phyloP scores from a whole-genome alignment of 495 filamentous ascomycete genomes.

The Aspergillus kassunensis region DNA sequence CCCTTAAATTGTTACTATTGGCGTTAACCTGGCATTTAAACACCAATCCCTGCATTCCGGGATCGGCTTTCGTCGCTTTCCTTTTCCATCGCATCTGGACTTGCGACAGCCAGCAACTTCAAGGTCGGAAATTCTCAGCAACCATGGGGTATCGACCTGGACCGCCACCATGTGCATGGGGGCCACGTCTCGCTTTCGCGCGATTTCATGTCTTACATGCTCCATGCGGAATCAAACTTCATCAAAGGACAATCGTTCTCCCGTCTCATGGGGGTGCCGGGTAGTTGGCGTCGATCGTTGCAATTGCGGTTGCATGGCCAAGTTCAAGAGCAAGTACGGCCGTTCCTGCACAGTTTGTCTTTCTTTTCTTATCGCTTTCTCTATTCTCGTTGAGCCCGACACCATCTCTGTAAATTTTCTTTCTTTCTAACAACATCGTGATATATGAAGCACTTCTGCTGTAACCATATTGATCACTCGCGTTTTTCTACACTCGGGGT shows the following conservation, averaged over 20 bases:
- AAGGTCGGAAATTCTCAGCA: conserved; percentile 44
- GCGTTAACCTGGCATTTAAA: conserved; percentile 9
- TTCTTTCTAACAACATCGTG: background rate
- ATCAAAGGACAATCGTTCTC: too few relatives aligned
- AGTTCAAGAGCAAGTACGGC: background rate
- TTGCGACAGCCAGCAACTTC: conserved; percentile 47
- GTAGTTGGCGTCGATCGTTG: too few relatives aligned
- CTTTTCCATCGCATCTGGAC: background rate
- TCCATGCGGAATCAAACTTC: too few relatives aligned
- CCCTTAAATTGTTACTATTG: background rate
- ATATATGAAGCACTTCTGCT: background rate
- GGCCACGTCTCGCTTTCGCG: too few relatives aligned
- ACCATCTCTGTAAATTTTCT: background rate
- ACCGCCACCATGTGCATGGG: conserved; percentile 78
- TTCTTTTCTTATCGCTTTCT: background rate
- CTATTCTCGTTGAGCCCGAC: background rate
- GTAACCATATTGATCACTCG: background rate
- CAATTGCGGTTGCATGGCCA: background rate
- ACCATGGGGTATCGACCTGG: conserved; percentile 64
- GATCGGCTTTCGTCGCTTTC: background rate
- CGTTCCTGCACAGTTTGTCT: background rate
- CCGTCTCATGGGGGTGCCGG: too few relatives aligned
- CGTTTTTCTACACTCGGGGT: background rate
- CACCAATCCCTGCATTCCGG: conserved; percentile 3
- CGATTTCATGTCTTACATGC: too few relatives aligned